These are phyloP conservation scores for Erysimum cheiranthoides DNA, from an alignment of 345 rosid species.

Conservation along the genomic window DNA sequence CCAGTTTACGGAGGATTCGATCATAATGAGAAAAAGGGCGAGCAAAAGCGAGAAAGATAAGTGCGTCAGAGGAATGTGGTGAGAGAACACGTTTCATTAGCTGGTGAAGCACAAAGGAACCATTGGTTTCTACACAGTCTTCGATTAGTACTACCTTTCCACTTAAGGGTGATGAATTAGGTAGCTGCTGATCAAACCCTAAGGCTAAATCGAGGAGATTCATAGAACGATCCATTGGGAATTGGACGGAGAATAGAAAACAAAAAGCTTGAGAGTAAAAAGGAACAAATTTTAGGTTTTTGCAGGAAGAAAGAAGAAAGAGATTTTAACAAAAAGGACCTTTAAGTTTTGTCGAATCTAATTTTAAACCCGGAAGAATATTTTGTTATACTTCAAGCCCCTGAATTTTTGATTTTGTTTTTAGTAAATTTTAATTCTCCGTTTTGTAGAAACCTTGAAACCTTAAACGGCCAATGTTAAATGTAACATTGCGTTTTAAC, in stretches of 20 bases:
- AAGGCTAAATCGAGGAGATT: conserved; percentile 76
- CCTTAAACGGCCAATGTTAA: too few relatives aligned
- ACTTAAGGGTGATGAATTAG: conserved; percentile 52
- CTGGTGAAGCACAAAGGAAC: conserved; percentile 80
- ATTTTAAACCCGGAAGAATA: background rate
- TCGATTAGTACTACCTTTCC: conserved; percentile 65
- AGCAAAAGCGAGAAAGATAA: conserved; percentile 79
- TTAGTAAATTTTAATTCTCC: too few relatives aligned
- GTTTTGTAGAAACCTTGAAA: too few relatives aligned
- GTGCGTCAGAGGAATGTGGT: conserved; percentile 52
- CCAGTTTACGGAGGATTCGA: conserved; percentile 77
- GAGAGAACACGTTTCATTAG: conserved; percentile 72
- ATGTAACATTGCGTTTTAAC: too few relatives aligned
- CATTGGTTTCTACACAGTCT: conserved; percentile 89
- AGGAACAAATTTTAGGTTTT: background rate
- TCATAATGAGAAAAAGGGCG: conserved; percentile 90
- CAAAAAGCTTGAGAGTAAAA: background rate
- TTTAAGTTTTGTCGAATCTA: background rate
- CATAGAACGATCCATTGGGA: conserved; percentile 50
- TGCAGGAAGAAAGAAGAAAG: background rate
- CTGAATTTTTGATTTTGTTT: too few relatives aligned
- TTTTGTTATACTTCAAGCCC: background rate
- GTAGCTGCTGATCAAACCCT: conserved; percentile 54
- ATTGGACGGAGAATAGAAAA: background rate
- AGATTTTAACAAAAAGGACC: background rate